phyloP scores from a whole-genome alignment of 805 yeast species.

The Priceomyces haplophilus region DNA sequence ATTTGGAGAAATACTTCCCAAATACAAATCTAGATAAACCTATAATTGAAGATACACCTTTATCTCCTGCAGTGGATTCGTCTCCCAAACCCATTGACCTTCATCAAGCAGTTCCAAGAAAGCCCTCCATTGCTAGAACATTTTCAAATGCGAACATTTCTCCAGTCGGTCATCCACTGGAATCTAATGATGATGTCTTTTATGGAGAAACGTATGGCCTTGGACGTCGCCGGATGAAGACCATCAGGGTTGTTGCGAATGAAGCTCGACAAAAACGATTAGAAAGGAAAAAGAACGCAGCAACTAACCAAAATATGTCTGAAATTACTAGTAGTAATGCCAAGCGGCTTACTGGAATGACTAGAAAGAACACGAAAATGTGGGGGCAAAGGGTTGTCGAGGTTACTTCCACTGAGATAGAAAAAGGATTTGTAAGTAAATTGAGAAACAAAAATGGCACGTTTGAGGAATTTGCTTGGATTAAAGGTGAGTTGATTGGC shows the following conservation, averaged over 20 bases:
- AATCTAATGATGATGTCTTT: conserved; percentile 33
- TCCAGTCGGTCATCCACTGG: conserved; percentile 25
- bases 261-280: conserved; percentile 60
- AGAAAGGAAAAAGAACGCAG: conserved; percentile 17
- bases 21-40: conserved; percentile 89
- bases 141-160: conserved; percentile 43
- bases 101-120: conserved; percentile 9
- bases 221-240: conserved; percentile 68
- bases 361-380: conserved; percentile 84
- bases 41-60: conserved; percentile 67
- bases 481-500: conserved; percentile 94
- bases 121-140: conserved; percentile 39
- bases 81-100: conserved; percentile 10
- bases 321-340: conserved; percentile 2
- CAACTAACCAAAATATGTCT: conserved; percentile 2
- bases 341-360: conserved; percentile 34
- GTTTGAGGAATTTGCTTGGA: conserved; percentile 90
- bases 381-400: conserved; percentile 97
- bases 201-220: conserved; percentile 35
- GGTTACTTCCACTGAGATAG: conserved; percentile 69
- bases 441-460: conserved; percentile 59
- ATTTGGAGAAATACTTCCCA: conserved; percentile 90
- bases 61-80: conserved; percentile 43
- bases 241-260: conserved; percentile 88
- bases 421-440: conserved; percentile 62